Conservation (phyloP, 306 rosid genomes). For the Hylodesmum podocarpum region DNA sequence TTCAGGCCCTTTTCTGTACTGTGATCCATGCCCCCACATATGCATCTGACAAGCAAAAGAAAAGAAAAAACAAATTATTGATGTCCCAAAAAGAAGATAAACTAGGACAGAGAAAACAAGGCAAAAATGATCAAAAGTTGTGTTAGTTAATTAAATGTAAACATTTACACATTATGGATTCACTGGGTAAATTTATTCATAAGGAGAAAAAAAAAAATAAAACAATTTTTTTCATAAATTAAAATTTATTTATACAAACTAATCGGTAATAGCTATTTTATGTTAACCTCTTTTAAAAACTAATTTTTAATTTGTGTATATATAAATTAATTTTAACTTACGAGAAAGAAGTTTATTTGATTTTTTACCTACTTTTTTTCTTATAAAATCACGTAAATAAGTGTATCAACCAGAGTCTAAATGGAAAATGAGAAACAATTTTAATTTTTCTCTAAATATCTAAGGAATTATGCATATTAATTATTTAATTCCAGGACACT, state of each 20-base stretch:
- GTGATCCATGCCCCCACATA: conserved; percentile 98
- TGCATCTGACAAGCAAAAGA: conserved; percentile 58
- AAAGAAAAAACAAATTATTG: not conserved
- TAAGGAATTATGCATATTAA: not conserved
- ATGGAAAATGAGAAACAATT: not conserved
- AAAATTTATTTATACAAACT: no score
- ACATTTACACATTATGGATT: not conserved
- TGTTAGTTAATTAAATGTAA: not conserved
- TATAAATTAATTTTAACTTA: no score
- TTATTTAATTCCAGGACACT: not conserved
- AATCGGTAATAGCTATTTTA: no score
- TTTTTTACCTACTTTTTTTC: no score
- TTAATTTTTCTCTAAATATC: not conserved
- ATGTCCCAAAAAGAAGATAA: not conserved
- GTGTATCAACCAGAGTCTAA: no score
- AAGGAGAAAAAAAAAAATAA: no score
- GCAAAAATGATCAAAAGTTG: not conserved
- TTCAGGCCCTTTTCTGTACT: conserved; percentile 52
- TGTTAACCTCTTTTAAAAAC: no score
- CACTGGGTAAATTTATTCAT: no score
- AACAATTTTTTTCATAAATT: no score
- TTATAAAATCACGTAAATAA: no score
- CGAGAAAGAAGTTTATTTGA: no score
- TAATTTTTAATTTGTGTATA: no score
- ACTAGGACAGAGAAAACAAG: not conserved